These are phyloP conservation scores for Geoglossum cookeanum DNA, from an alignment of 2,329 filamentous ascomycete genomes.

Conservation along the genomic window DNA sequence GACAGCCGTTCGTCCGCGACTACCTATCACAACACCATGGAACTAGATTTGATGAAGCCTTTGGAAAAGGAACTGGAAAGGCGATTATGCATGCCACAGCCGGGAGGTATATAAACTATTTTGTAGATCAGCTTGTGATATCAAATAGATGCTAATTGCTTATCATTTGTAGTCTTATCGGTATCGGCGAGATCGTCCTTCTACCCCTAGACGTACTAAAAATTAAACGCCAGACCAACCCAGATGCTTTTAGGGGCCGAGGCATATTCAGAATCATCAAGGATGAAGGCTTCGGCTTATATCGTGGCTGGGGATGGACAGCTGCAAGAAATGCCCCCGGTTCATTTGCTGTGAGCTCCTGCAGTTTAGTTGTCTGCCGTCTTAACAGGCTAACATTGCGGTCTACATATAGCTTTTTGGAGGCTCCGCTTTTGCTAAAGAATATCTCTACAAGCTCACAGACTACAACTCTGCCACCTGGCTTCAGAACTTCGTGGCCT, in stretches of 20 bases:
- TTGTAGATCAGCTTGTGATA: background rate
- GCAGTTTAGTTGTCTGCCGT: background rate
- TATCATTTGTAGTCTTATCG: constrained; percentile 48
- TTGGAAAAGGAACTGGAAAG: constrained; percentile 95
- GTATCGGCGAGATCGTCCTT: constrained; percentile 91
- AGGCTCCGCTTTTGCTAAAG: constrained; percentile 91
- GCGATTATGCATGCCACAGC: constrained; percentile 95
- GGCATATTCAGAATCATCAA: constrained; percentile 75
- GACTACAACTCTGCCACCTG: constrained; percentile 94
- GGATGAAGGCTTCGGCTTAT: constrained; percentile 89
- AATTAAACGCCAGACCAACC: constrained; percentile 99
- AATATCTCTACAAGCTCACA: constrained; percentile 72
- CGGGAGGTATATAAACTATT: constrained; percentile 42
- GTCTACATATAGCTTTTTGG: constrained; percentile 58
- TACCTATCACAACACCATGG: constrained; percentile 67
- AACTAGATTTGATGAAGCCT: constrained; percentile 65
- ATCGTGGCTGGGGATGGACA: constrained; percentile 94
- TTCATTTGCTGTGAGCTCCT: constrained; percentile 63
- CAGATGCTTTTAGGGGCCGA: constrained; percentile 88
- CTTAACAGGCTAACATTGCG: background rate
- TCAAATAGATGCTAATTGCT: constrained; percentile 5
- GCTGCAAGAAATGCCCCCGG: constrained; percentile 92
- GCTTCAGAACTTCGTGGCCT: constrained; percentile 94
- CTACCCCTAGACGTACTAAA: constrained; percentile 92
- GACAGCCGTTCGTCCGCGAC: constrained; percentile 86